phyloP scores from a whole-genome alignment of 139 green algal species.

The Haematococcus lacustris region DNA sequence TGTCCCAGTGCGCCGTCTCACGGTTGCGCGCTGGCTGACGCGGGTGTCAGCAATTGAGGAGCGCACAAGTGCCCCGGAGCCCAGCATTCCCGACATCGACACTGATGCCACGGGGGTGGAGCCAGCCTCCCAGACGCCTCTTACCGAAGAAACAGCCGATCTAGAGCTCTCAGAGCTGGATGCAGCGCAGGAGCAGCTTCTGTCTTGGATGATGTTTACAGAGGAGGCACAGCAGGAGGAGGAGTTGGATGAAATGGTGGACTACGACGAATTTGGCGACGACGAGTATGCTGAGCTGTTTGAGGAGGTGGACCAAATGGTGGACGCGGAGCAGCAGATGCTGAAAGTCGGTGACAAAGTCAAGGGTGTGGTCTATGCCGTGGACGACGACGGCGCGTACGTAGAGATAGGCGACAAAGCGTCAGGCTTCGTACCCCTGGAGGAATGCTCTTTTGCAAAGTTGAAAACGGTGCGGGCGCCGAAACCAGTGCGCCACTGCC shows the following conservation, averaged over 20 bases:
- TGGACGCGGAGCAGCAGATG: constrained; percentile 37
- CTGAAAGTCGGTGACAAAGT: constrained; percentile 46
- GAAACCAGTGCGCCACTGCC: too few species aligned
- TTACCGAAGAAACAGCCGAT: constrained; percentile 15
- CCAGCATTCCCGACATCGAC: constrained; percentile 12
- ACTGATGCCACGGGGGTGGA: too few species aligned
- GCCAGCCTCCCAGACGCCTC: too few species aligned
- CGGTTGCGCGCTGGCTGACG: too few species aligned
- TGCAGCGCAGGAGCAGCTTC: constrained; percentile 40
- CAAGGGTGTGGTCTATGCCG: constrained; percentile 60
- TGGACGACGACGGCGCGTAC: constrained; percentile 81
- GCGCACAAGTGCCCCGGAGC: constrained; percentile 23
- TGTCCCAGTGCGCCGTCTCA: too few species aligned
- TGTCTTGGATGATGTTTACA: constrained; percentile 41
- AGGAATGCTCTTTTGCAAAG: constrained; percentile 66
- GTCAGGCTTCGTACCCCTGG: constrained; percentile 69
- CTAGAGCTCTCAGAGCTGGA: constrained; percentile 41
- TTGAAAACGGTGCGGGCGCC: constrained; percentile 42
- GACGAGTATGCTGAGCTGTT: constrained; percentile 30
- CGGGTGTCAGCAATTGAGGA: constrained; percentile 36
- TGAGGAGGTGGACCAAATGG: constrained; percentile 44
- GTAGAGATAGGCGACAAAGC: constrained; percentile 93
- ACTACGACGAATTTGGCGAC: constrained; percentile 45
- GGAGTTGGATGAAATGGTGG: constrained; percentile 49
- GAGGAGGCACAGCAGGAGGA: constrained; percentile 31